Evolutionary conservation across 768 basidiomycete genomes (phyloP).

Genomic region (Amanita subjunquillea): DNA sequence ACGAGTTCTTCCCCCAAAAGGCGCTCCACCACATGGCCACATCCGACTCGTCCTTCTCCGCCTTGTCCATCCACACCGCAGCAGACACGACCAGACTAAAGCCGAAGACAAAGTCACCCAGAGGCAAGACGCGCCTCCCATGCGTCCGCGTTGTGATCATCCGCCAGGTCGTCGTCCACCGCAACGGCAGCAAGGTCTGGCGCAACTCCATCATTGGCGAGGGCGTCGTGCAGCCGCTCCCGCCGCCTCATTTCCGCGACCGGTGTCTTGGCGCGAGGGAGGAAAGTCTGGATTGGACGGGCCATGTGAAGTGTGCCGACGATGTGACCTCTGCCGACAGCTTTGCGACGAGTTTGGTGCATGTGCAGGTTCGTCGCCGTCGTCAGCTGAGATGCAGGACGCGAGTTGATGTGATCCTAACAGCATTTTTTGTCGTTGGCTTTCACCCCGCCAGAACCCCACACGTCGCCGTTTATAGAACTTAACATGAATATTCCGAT

Average conservation of each 20-base stretch:
- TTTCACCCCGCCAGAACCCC: conserved; percentile 28
- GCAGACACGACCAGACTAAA: not conserved
- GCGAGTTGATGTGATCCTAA: not conserved
- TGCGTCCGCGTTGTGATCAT: conserved; percentile 38
- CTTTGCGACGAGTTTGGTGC: conserved; percentile 34
- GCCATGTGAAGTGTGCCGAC: conserved; percentile 29
- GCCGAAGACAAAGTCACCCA: not conserved
- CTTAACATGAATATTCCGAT: conserved; percentile 41
- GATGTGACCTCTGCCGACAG: conserved; percentile 28
- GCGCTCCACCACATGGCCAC: not conserved
- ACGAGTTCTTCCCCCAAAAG: conserved; percentile 22
- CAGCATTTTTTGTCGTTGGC: conserved; percentile 52
- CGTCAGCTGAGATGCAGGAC: not conserved
- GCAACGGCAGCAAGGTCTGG: conserved; percentile 22
- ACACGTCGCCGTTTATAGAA: conserved; percentile 22
- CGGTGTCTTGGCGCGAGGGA: conserved; percentile 9
- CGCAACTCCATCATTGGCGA: conserved; percentile 34
- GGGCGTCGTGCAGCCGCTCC: conserved; percentile 35
- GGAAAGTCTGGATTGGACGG: conserved; percentile 52
- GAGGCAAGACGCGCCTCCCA: conserved; percentile 9
- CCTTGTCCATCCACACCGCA: conserved; percentile 14
- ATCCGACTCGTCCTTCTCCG: conserved; percentile 7
- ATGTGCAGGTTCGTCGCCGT: conserved; percentile 25
- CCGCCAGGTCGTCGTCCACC: conserved; percentile 34
- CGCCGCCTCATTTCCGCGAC: conserved; percentile 20